Base-by-base conservation (phyloP, 345 rosid species). In the Litchi chinensis region DNA sequence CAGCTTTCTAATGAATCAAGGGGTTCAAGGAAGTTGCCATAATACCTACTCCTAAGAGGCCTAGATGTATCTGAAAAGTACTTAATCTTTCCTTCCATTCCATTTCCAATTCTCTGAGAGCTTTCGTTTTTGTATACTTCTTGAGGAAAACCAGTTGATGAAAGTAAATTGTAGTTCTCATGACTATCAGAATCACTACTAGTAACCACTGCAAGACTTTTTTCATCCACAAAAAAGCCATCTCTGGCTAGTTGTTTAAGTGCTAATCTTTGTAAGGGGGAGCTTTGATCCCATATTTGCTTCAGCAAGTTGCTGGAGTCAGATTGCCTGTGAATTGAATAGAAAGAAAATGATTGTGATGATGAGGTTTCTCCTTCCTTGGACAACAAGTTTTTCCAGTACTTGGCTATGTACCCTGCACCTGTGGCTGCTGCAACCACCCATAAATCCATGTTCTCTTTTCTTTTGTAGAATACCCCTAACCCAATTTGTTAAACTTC, bases 371-470 rank as follows among this genome's bases (percentile, higher is more conserved):
- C 82, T 40, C 28, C 68, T 16, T 50, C 68, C 26, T 60, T 71
- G 46, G 69, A 78, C 0, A 66, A 71, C 56, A 77, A 70, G 71
- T 76, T 77, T 56, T 75, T 70, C 75, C 71, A 81, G 73, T 82
- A 80, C 72, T 81, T 84, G 5, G 85, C 86, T 12, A 70, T 37
- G 70, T 82, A 87, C 8, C 86, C 79, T 0, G 83, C 85, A 2
- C 86, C 90, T 40, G 86, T 78, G 71, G 86, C 82, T 52, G 86
- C 90, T 71, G 86, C 90, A n/a, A 85, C 83, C 13, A 81, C 70
- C 90, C 88, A 87, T 52, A 79, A 71, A 59, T 84, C 89, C 88
- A 87, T 87, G 18, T 28, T 41, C 56, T 67, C 68, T 63, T 76
- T 43, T 74, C 32, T 41, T 40, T 57, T 7, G 37, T 2, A 39